Evolutionary conservation across 139 green algal species (phyloP).

Genomic region (Chlorella sorokiniana): DNA sequence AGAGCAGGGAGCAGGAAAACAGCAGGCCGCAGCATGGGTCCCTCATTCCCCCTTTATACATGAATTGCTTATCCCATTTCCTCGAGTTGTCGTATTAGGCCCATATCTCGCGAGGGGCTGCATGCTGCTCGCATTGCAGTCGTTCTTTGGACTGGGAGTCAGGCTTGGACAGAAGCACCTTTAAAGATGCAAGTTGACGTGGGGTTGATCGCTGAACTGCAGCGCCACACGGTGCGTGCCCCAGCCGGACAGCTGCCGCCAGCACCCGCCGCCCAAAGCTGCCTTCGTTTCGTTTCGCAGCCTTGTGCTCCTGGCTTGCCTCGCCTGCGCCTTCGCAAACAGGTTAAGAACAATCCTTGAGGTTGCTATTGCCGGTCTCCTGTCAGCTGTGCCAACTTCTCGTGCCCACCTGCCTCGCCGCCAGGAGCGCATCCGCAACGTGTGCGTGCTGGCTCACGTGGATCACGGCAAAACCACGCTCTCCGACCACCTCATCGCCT

Average conservation of each 20-base stretch:
- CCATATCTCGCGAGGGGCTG: too few species aligned
- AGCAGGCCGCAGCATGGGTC: too few species aligned
- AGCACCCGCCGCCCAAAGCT: background rate
- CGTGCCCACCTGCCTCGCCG: background rate
- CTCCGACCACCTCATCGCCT: slow-evolving; percentile 93
- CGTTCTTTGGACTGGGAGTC: background rate
- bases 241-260: background rate
- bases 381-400: background rate
- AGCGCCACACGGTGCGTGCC: slow-evolving; percentile 31
- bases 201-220: slow-evolving; percentile 35
- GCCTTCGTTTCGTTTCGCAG: too few species aligned
- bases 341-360: background rate
- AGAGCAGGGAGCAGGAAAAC: too few species aligned
- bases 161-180: background rate
- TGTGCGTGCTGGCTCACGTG: slow-evolving; percentile 98
- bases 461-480: slow-evolving; percentile 99
- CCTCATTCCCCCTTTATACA: too few species aligned
- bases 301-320: too few species aligned
- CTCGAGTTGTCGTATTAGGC: too few species aligned
- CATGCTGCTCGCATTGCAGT: background rate
- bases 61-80: too few species aligned
- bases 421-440: slow-evolving; percentile 90
- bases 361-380: background rate
- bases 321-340: background rate
- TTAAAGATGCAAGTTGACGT: slow-evolving; percentile 43